Base-by-base conservation (phyloP, 179 eudicot genomes). In the Silene noctiflora region DNA sequence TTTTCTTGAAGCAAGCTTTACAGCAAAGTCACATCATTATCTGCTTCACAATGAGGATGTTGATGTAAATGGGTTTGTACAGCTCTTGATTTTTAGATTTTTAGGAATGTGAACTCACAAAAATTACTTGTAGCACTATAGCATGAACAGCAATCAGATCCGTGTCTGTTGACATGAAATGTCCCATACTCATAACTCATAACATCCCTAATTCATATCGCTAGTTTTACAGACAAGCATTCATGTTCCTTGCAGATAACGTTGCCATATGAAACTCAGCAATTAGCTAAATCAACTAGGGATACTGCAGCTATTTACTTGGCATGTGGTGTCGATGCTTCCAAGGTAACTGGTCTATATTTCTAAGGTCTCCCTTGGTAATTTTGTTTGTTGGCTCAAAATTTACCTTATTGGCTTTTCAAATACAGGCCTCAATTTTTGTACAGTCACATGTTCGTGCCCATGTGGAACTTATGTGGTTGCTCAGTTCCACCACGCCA, bases 371-470 rank as follows among this genome's bases (percentile, higher is more conserved):
- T 70, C 31, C 29, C 70, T 27, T 61, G 56, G 1, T 42, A 31
- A 35, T 39, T 77, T 59, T 79, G n/a, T 58, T 16, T 42, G 39
- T 10, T 31, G 6, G 44, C 58, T 60, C 4, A 53, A 68, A 44
- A 9, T 77, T 33, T 22, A 55, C 35, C 31, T 55, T 31, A 46
- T 67, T 67, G 29, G 20, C 51, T 55, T 68, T 51, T 78, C 64
- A 33, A 39, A 48, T 70, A 64, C 78, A 96, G 98, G 96, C 98
- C 65, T 86, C 94, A 78, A 87, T 96, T 68, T 96, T 96, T 84
- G 97, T 96, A 83, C 99, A 93, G 77, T 96, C 99, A 74, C 98
- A 93, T 88, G 99, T 96, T 65, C 97, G 91, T 73, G 98, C 99
- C 53, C 99, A 96, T 84, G 94, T 85, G 53, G 99, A 95, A 76